phyloP scores from a whole-genome alignment of 352 stramenopile species.

The Pelagophyceae sp. region DNA sequence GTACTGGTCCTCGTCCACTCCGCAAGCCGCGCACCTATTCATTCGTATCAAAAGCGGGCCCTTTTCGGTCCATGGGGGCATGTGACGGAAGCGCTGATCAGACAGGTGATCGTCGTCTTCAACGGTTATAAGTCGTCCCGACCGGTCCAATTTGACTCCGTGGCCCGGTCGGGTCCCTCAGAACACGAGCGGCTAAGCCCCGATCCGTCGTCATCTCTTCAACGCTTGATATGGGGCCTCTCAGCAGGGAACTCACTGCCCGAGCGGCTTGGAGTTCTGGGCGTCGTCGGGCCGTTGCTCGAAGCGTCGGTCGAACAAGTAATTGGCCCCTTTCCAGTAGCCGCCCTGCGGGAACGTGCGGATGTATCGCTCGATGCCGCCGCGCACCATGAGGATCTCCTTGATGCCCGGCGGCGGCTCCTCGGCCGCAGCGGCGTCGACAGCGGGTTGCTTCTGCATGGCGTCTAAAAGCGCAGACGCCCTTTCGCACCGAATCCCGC shows the following conservation, averaged over 20 bases:
- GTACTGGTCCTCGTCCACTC: neutral
- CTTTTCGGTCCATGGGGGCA: no score
- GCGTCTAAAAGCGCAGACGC: constrained; percentile 51
- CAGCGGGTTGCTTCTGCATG: neutral
- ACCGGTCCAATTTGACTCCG: no score
- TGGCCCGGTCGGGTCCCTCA: no score
- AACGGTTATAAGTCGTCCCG: no score
- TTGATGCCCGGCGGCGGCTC: constrained; percentile 3
- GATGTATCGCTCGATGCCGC: constrained; percentile 64
- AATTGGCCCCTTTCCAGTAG: constrained; percentile 66
- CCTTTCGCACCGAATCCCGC: constrained; percentile 55
- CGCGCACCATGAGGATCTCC: constrained; percentile 38
- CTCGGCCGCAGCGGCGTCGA: no score
- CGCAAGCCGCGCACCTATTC: neutral
- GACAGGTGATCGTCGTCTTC: no score
- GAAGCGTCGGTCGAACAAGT: constrained; percentile 67
- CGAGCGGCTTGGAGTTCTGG: neutral
- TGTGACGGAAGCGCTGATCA: no score
- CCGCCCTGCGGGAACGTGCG: constrained; percentile 57
- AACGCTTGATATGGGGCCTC: no score
- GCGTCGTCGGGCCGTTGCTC: constrained; percentile 3
- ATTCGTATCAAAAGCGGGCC: no score
- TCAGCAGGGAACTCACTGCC: no score
- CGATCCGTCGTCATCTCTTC: no score
- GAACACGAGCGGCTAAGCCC: no score